Conservation (phyloP, 768 basidiomycete species). For the Sistotremastrum niveocremeum region DNA sequence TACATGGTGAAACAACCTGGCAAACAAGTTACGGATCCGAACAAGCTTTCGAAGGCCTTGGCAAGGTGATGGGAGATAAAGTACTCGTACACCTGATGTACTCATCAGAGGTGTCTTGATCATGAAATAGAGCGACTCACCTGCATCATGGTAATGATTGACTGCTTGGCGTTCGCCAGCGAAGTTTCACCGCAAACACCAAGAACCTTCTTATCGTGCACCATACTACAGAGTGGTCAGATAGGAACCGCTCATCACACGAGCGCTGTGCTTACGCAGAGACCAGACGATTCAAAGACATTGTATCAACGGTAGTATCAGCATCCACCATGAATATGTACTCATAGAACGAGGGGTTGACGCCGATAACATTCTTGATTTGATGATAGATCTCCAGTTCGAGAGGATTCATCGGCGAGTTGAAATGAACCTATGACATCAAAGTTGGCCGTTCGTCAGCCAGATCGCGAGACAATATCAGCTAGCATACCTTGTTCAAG, state of each 20-base stretch:
- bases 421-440: constrained; percentile 74
- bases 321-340: constrained; percentile 89
- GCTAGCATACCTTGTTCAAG: constrained; percentile 70
- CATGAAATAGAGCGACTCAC: constrained; percentile 20
- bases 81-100: constrained; percentile 82
- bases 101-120: background rate
- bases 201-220: constrained; percentile 88
- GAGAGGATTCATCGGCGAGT: constrained; percentile 88
- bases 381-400: constrained; percentile 99
- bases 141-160: constrained; percentile 96
- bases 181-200: constrained; percentile 94
- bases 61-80: constrained; percentile 99
- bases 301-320: constrained; percentile 84
- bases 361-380: constrained; percentile 98
- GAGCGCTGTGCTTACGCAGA: constrained; percentile 57
- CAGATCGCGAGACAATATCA: background rate
- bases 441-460: background rate
- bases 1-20: constrained; percentile 99
- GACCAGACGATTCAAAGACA: constrained; percentile 80
- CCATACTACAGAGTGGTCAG: constrained; percentile 48
- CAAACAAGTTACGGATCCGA: constrained; percentile 95
- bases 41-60: constrained; percentile 93
- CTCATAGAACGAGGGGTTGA: constrained; percentile 97
- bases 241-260: background rate
- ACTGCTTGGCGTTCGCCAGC: constrained; percentile 87